Base-by-base conservation (phyloP, 306 rosid species). In the Astragalus membranaceus region DNA sequence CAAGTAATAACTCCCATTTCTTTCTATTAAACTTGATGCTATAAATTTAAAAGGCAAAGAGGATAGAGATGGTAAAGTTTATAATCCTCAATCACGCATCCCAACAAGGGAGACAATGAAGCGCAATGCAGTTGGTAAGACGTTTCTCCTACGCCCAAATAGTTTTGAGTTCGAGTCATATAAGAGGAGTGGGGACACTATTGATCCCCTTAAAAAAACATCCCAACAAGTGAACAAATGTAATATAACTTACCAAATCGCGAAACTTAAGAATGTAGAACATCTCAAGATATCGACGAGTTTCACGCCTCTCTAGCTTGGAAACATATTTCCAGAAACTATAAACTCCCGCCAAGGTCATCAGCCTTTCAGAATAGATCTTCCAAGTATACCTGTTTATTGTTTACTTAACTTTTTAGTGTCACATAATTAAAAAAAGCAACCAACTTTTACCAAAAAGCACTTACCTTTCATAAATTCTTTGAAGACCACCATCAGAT, bases 261-360 rank as follows among this genome's bases (percentile, higher is more conserved):
- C 99, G 99, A 74, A 88, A 94, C 85, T 94, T 91, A 3, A 94
- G 95, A 66, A 88, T 86, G 83, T 91, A 91, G 86, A 94, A 91
- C 99, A 94, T 91, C 86, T 94, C 99, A 1, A 94, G 88, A 80
- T 94, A 94, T 32, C 95, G 79, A 4, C 92, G 89, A 17, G 92
- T 91, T 82, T 91, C 96, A 0, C 75, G 96, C 83, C 99, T 86
- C 64, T 94, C 97, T 4, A 94, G 84, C 72, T 94, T 94, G 20
- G 97, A 94, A 61, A 86, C 99, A 42, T 88, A 76, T 82, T 94
- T 94, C 99, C 99, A 91, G 86, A 94, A 94, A 67, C 95, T 72
- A 64, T 94, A 91, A 46, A 94, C 99, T 70, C 97, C 97, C 1
- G 97, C 97, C 74, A 89, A 75, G 5, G 97, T 88, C 99, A 94